phyloP scores from a whole-genome alignment of 2,329 filamentous ascomycete species.

The Myriosclerotinia scirpicola region DNA sequence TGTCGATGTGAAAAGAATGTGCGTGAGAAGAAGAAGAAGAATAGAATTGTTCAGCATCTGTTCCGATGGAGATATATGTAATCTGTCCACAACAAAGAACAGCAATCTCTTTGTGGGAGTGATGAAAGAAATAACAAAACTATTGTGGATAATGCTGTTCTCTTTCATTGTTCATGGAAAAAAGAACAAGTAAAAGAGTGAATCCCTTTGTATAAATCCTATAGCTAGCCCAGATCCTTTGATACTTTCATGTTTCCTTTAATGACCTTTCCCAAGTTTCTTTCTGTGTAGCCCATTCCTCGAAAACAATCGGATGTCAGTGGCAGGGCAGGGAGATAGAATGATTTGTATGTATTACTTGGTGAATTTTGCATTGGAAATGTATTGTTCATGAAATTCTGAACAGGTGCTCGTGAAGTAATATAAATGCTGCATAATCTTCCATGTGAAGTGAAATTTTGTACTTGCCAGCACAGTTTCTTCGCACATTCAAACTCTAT shows the following conservation, averaged over 20 bases:
- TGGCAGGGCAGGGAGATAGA: background rate
- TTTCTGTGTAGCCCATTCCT: background rate
- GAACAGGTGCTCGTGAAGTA: background rate
- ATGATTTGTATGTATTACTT: background rate
- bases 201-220: background rate
- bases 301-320: background rate
- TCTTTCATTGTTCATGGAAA: background rate
- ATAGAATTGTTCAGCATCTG: conserved; percentile 2
- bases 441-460: background rate
- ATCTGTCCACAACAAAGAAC: background rate
- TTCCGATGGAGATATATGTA: background rate
- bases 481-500: background rate
- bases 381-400: background rate
- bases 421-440: background rate
- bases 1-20: background rate
- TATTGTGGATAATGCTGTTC: background rate
- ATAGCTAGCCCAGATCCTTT: background rate
- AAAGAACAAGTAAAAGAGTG: background rate
- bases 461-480: background rate
- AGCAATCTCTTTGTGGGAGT: background rate
- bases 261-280: background rate
- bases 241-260: background rate
- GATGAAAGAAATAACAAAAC: background rate
- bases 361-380: background rate
- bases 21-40: conserved; percentile 1